Base-by-base conservation (phyloP, 768 basidiomycete genomes). In the Trametes cingulata region DNA sequence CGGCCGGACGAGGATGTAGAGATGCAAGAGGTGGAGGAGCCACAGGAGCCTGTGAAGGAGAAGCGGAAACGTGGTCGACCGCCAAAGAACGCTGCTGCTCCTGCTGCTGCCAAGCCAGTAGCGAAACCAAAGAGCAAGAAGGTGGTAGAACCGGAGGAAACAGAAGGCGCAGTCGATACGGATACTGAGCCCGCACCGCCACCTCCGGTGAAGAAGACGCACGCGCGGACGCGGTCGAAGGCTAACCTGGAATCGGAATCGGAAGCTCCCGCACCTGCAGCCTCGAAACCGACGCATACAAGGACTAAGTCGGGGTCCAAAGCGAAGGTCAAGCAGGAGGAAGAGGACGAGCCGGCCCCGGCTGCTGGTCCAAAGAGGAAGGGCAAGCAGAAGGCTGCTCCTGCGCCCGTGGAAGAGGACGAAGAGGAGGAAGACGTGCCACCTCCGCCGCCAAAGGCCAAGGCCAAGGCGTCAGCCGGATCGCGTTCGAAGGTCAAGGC, bases 21-120 rank as follows among this genome's bases (percentile, higher is more conserved):
- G 50, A 63, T 60, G 41, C 56, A 46, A 9, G 54, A 42, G 12
- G 56, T 27, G 17, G 55, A 43, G 14, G 43, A 45, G 41, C 58
- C 53, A 14, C 41, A 33, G 14, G 58, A 52, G n/a, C 35, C 37
- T 7, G 35, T 46, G 22, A 42, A 25, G 54, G 56, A 25, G 54
- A 68, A 68, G 52, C 61, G 58, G 19, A 67, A 67, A 45, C 67
- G 57, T 13, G 61, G 36, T 33, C 67, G 43, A 43, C 63, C 59
- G 24, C 63, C 52, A 22, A 51, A 37, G 49, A 42, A 25, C 27
- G 19, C 61, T n/a, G 52, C 53, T 40, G 19, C 61, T n/a, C 49
- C 53, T 40, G 29, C 29, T 4, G 49, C 40, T 15, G 7, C 41
- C 36, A 52, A 51, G 45, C 24, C 52, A 37, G 42, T 43, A 17